Percentiles rank a stretch among this genome's conserved stretches.
These are phyloP conservation scores for Aspergillus ochraceus DNA, from an alignment of 2,329 filamentous ascomycete species.

Conservation along the genomic window DNA sequence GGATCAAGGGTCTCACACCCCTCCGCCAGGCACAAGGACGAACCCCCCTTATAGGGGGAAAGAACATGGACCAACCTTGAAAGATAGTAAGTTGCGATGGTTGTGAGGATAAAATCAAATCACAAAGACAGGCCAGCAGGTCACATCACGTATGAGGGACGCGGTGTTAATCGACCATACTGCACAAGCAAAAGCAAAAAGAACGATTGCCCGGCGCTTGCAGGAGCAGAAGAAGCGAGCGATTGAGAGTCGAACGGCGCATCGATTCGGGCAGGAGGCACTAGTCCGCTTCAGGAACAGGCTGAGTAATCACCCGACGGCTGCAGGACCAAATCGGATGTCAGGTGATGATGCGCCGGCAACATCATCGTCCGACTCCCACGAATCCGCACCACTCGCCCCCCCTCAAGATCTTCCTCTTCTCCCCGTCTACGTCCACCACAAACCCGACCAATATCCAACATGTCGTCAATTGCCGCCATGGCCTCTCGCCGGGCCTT, in stretches of 20 bases:
- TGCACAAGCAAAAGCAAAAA: neutral
- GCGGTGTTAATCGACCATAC: neutral
- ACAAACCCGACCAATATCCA: conserved; percentile 21
- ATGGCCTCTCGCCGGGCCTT: conserved; percentile 43
- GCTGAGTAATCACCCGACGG: conserved; percentile 19
- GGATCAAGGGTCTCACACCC: neutral
- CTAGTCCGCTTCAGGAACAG: conserved; percentile 1
- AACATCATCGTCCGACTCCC: conserved; percentile 37
- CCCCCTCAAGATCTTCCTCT: conserved; percentile 11
- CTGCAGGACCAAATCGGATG: conserved; percentile 20
- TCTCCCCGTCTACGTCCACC: conserved; percentile 18
- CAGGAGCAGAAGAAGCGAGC: neutral
- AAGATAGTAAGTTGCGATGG: conserved; percentile 5
- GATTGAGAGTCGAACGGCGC: neutral
- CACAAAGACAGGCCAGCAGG: neutral
- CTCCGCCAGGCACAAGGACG: neutral
- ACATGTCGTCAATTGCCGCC: conserved; percentile 45
- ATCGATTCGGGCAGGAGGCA: neutral
- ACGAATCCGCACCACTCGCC: conserved; percentile 30
- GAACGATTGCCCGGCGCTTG: neutral
- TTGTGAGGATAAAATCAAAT: neutral
- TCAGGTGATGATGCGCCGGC: conserved; percentile 30
- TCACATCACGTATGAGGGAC: neutral
- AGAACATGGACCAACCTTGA: conserved; percentile 13
- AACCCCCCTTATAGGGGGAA: neutral